Evolutionary conservation across 805 yeast species (phyloP), one percentile per base, ranked within the genome.

Genomic region (Kluyveromyces aestuarii): DNA sequence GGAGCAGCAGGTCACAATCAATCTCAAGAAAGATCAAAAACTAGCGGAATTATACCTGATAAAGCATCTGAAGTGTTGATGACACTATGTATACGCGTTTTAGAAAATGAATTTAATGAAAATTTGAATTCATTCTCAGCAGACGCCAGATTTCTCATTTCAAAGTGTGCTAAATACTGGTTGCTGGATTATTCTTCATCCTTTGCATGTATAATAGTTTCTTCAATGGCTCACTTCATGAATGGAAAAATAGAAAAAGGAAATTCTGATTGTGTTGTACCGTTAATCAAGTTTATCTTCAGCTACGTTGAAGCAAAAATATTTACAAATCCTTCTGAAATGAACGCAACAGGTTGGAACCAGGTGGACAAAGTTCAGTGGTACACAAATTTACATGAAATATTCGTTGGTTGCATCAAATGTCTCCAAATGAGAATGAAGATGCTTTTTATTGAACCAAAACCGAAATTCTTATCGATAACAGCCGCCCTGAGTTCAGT

Each of bases 391-490:
- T 55, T 82, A 37, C 60, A 71, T 2, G 62, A 64, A 39, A 63
- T 79, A 1, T 78, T 77, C 48, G 71, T 71, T 40, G 75, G 73
- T 43, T 64, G 73, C 2, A 70, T 82, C 60, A 62, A 64, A 35
- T 65, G 75, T 2, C 60, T 82, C 14, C 72, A 72, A 48, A 72
- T 68, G 35, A 56, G 67, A 3, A 53, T 83, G 16, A 55, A 70
- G 13, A 64, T 67, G 27, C 59, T 80, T 3, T 75, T 70, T 58
- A 70, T 67, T 44, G 62, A 57, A 40, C 68, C 67, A 38, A 73
- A 78, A 46, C 89, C 90, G 0, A 78, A 76, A 54, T 75, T 84
- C 50, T 79, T 80, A 0, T 80, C 84, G 0, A 64, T 68, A 30
- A 56, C 83, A 39, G 57, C 63, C 25, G 69, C 80, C 16, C 65